Evolutionary conservation across 345 rosid species (phyloP), one percentile per base, ranked within the genome.

Genomic region (Turritis glabra): DNA sequence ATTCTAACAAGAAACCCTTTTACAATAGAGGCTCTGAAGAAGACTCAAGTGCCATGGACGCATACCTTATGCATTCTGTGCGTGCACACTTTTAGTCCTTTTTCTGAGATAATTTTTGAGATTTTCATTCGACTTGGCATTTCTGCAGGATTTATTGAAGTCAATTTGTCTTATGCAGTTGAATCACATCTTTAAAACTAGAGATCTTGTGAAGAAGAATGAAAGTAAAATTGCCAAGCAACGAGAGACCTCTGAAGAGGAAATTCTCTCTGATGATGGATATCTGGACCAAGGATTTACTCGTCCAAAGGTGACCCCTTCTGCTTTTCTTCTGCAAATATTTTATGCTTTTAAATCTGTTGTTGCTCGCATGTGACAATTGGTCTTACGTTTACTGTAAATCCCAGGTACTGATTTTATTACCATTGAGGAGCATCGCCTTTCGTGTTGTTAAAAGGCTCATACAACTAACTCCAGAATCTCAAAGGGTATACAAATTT

Each of bases 281-380:
- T 85, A 85, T 68, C 91, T 83, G 81, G 98, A 94, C 79, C 97
- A 80, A 57, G 98, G 98, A 63, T 94, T 91, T 78, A 90, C 98
- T 71, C 98, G 98, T 81, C 91, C 98, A 17, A 91, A 94, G 98
- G 98, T 94, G 79, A 46, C 32, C 13, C 71, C 30, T 14, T 62
- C 60, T 75, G 22, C 59, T 35, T 66, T 77, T 23, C 55, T 12
- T 50, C 32, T 51, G 69, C 33, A 71, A 23, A 53, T 33, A 22
- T 33, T 21, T 70, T 15, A 41, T 59, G 43, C 7, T 17, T 26
- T 50, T 64, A 29, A 23, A 19, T 63, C 22, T 48, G 57, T 67
- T 41, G 52, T 32, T 38, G 7, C 59, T 66, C 26, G 25, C 18
- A 40, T 72, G 52, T 67, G n/a, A 58, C 27, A 22, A 56, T 2